Conservation (phyloP, 352 stramenopile species). For the Pythium scleroteichum region DNA sequence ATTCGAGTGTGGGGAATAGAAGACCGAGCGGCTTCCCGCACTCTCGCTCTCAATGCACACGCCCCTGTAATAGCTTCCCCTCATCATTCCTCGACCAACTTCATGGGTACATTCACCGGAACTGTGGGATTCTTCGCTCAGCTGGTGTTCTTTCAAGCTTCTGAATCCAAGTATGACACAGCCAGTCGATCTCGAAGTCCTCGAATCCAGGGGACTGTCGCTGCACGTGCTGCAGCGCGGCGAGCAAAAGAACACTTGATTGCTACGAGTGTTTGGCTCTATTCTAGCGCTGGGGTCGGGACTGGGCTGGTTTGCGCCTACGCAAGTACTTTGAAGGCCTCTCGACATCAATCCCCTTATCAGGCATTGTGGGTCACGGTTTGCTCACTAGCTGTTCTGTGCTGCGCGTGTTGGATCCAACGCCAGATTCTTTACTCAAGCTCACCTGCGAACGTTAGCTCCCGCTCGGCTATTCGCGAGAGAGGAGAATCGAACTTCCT, state of each 20-base stretch:
- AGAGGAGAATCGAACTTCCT: slow-evolving; percentile 1
- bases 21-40: background rate
- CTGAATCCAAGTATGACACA: slow-evolving; percentile 12
- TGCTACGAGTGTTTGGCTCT: slow-evolving; percentile 24
- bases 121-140: slow-evolving; percentile 49
- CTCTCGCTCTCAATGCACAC: background rate
- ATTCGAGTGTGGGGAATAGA: slow-evolving; percentile 45
- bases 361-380: slow-evolving; percentile 36
- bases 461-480: background rate
- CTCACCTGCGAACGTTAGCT: background rate
- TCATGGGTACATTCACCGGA: slow-evolving; percentile 51
- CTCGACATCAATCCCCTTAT: slow-evolving; percentile 29
- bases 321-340: slow-evolving; percentile 29
- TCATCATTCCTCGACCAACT: slow-evolving; percentile 28
- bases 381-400: slow-evolving; percentile 39
- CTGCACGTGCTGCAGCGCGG: slow-evolving; percentile 15
- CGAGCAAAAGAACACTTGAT: slow-evolving; percentile 23
- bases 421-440: slow-evolving; percentile 38
- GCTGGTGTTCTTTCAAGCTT: slow-evolving; percentile 46
- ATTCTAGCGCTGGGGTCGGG: slow-evolving; percentile 15
- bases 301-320: slow-evolving; percentile 32
- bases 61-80: background rate
- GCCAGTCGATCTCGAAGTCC: background rate
- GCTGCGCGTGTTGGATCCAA: slow-evolving; percentile 46
- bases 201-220: background rate